These are phyloP conservation scores for Yarrowia sp. DNA, from an alignment of 805 yeast genomes.

Conservation along the genomic window DNA sequence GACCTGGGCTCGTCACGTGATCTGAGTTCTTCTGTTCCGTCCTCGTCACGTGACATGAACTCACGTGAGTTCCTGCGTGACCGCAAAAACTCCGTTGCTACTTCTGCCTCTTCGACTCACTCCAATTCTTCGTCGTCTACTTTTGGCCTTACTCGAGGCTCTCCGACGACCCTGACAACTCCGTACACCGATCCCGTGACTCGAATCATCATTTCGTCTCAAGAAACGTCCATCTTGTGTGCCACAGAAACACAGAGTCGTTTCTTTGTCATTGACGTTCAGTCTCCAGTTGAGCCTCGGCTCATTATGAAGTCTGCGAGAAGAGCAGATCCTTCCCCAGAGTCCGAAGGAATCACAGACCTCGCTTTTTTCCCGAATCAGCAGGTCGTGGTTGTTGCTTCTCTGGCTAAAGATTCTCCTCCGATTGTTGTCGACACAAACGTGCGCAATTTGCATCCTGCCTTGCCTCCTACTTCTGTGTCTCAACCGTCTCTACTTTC, in stretches of 20 bases:
- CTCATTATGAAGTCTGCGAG: conserved; percentile 67
- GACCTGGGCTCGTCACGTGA: not conserved
- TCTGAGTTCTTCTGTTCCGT: too few relatives aligned
- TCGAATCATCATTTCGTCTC: conserved; percentile 66
- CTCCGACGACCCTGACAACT: conserved; percentile 68
- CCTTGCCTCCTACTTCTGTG: conserved; percentile 35
- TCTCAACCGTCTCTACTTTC: conserved; percentile 61
- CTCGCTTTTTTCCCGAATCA: conserved; percentile 68
- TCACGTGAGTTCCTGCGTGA: too few relatives aligned
- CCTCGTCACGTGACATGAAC: too few relatives aligned
- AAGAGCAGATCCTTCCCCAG: conserved; percentile 49
- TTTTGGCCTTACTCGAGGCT: conserved; percentile 34
- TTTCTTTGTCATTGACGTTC: conserved; percentile 68
- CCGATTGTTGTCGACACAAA: conserved; percentile 67
- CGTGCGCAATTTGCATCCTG: conserved; percentile 38
- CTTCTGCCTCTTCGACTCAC: not conserved
- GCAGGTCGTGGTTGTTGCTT: conserved; percentile 44
- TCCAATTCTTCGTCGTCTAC: conserved; percentile 20
- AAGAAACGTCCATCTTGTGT: conserved; percentile 68
- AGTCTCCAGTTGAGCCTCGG: conserved; percentile 61
- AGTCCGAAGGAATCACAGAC: conserved; percentile 87
- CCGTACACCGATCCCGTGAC: conserved; percentile 87
- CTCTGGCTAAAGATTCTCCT: conserved; percentile 62
- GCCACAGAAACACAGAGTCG: conserved; percentile 76
- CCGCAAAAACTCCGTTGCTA: too few relatives aligned